Evolutionary conservation across 768 basidiomycete genomes (phyloP).

Genomic region (Russula sp.): DNA sequence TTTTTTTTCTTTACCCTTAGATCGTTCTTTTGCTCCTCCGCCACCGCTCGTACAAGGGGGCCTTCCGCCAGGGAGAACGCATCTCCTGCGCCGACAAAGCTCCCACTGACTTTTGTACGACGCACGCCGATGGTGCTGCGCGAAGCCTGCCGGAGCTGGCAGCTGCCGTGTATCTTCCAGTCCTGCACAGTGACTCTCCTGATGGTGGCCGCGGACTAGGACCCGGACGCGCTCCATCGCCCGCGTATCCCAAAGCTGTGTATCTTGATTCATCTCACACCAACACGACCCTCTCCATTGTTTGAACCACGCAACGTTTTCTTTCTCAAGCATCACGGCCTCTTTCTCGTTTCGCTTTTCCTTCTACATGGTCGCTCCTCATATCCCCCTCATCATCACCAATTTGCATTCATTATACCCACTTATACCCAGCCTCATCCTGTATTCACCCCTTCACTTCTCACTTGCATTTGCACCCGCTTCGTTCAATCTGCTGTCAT

Average conservation of each 20-base stretch:
- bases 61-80: neutral
- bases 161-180: neutral
- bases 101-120: neutral
- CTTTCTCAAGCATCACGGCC: neutral
- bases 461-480: neutral
- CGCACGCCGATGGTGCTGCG: neutral
- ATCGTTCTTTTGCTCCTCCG: constrained; percentile 9
- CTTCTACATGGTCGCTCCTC: neutral
- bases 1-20: neutral
- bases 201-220: neutral
- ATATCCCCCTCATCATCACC: neutral
- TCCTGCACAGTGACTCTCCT: neutral
- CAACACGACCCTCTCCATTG: neutral
- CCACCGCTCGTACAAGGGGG: neutral
- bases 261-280: neutral
- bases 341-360: neutral
- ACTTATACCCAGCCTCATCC: neutral
- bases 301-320: neutral
- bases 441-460: neutral
- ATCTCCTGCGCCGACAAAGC: neutral
- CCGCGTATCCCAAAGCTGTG: neutral
- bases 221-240: neutral
- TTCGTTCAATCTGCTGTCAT: neutral
- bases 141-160: neutral
- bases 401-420: neutral